Percentiles rank a stretch among this genome's conserved stretches.
These are phyloP conservation scores for Phytophthora idaei DNA, from an alignment of 352 stramenopile genomes.

Conservation along the genomic window DNA sequence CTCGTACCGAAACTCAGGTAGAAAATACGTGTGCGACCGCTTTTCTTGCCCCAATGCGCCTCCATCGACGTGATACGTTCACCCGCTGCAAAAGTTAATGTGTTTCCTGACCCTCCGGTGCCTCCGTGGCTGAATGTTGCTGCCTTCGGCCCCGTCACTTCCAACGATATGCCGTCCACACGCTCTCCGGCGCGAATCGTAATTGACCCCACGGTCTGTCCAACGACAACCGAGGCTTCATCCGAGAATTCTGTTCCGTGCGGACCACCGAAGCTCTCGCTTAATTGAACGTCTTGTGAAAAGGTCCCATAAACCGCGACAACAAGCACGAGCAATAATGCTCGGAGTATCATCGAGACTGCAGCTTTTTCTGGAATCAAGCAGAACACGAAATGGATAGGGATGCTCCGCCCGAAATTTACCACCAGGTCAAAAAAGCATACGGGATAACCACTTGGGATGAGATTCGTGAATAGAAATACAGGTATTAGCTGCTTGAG, in stretches of 20 bases:
- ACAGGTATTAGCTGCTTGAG: too few species aligned
- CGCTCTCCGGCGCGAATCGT: constrained; percentile 13
- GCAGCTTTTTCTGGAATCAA: neutral
- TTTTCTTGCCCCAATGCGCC: constrained; percentile 18
- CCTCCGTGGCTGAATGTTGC: constrained; percentile 20
- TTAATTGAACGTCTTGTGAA: constrained; percentile 13
- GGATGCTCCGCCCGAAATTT: neutral
- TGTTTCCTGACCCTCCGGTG: constrained; percentile 7
- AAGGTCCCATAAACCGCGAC: neutral
- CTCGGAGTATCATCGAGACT: neutral
- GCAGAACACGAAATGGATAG: constrained; percentile 12
- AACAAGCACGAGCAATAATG: constrained; percentile 5
- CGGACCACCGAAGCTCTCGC: constrained; percentile 20
- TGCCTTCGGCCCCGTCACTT: constrained; percentile 8
- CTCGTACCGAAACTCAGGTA: constrained; percentile 30
- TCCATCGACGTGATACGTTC: constrained; percentile 26
- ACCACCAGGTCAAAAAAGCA: constrained; percentile 3
- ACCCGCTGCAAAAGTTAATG: neutral
- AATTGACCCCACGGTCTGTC: constrained; percentile 4
- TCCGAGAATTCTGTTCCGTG: constrained; percentile 21
- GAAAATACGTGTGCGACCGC: constrained; percentile 14
- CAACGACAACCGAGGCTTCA: constrained; percentile 9
- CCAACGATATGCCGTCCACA: constrained; percentile 16
- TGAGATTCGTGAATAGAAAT: neutral
- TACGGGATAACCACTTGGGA: constrained; percentile 17